A percentile compares a stretch with the other conserved stretches of the same genome.
These are phyloP conservation scores for Zangia roseola DNA, from an alignment of 768 basidiomycete genomes.

Conservation along the genomic window DNA sequence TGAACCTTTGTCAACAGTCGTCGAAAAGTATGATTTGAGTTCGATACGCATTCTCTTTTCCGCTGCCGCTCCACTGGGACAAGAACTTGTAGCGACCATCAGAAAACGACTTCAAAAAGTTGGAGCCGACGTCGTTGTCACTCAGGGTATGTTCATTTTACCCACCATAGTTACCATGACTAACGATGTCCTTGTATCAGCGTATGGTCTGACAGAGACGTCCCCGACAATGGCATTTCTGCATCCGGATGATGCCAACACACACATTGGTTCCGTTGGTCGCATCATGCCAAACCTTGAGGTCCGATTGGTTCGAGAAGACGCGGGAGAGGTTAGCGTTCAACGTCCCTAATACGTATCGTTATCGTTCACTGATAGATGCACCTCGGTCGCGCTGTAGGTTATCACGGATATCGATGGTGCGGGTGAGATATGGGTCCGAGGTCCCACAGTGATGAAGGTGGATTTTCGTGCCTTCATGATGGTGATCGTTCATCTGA, in stretches of 20 bases:
- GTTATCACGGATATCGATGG: conserved; percentile 34
- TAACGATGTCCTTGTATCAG: conserved; percentile 30
- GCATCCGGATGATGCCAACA: conserved; percentile 37
- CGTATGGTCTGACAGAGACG: conserved; percentile 82
- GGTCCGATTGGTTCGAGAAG: conserved; percentile 66
- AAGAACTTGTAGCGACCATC: conserved; percentile 51
- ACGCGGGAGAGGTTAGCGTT: conserved; percentile 43
- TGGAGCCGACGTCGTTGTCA: conserved; percentile 40
- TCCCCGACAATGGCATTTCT: conserved; percentile 69
- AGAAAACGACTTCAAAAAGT: conserved; percentile 38
- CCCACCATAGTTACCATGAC: not conserved
- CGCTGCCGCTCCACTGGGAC: conserved; percentile 81
- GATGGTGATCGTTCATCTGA: not conserved
- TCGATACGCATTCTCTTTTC: conserved; percentile 58
- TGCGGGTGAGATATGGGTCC: conserved; percentile 80
- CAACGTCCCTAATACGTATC: no score
- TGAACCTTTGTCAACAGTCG: conserved; percentile 36
- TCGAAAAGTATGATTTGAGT: conserved; percentile 65
- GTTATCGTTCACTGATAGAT: not conserved
- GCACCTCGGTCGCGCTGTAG: no score
- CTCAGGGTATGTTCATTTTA: conserved; percentile 46
- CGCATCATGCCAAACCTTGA: conserved; percentile 72
- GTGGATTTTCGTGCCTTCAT: conserved; percentile 25
- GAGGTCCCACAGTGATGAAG: conserved; percentile 81
- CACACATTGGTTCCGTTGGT: conserved; percentile 68